Percentiles rank a stretch among this genome's conserved stretches.
These are phyloP conservation scores for Talaromyces sp. DNA, from an alignment of 2,329 filamentous ascomycete genomes.

Conservation along the genomic window DNA sequence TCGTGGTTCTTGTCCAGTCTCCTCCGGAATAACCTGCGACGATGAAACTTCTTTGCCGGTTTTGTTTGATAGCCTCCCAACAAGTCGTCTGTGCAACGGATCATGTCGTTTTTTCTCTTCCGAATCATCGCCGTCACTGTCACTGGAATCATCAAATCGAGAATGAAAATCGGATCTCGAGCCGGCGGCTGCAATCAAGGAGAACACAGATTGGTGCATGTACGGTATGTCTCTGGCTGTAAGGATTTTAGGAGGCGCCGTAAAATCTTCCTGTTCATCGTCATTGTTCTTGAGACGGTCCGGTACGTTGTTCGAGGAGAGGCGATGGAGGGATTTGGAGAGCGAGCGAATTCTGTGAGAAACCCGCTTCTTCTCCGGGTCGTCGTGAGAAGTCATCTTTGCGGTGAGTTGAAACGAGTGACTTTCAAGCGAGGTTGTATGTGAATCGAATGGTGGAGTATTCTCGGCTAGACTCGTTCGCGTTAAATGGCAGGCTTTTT, in stretches of 20 bases:
- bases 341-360: constrained; percentile 41
- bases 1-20: constrained; percentile 9
- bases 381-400: constrained; percentile 41
- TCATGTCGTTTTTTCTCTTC: constrained; percentile 20
- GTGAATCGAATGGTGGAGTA: neutral
- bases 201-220: constrained; percentile 93
- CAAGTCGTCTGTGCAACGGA: constrained; percentile 13
- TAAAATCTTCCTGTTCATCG: constrained; percentile 60
- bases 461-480: neutral
- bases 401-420: neutral
- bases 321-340: constrained; percentile 40
- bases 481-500: neutral
- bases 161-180: constrained; percentile 78
- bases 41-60: constrained; percentile 3
- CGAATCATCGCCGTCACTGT: constrained; percentile 60
- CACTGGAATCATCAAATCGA: constrained; percentile 78
- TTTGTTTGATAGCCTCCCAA: constrained; percentile 14
- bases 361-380: constrained; percentile 40
- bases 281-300: constrained; percentile 54
- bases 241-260: constrained; percentile 49
- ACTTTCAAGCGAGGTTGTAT: neutral
- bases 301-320: constrained; percentile 53
- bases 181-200: constrained; percentile 83
- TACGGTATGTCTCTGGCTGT: constrained; percentile 52
- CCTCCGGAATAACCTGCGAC: constrained; percentile 13